Evolutionary conservation across 495 filamentous ascomycete species (phyloP).

Genomic region (Trichoderma asperelloides): DNA sequence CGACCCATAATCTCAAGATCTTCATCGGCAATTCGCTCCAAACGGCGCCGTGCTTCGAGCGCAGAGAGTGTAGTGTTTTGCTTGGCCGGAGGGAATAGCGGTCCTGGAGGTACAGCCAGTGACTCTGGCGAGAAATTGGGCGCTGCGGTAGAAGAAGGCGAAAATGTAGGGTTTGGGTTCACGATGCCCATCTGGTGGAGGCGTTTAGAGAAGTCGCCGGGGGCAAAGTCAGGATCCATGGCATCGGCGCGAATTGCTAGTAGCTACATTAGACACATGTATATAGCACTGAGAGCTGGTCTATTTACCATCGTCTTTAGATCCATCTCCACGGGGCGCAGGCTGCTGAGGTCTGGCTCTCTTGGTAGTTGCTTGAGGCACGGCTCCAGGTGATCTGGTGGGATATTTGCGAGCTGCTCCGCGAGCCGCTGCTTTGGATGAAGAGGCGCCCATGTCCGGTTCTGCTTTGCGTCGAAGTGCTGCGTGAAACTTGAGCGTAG

Average conservation of each 20-base stretch:
- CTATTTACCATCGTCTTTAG: slow-evolving; percentile 29
- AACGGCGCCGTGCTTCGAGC: slow-evolving; percentile 27
- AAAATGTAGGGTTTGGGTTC: slow-evolving; percentile 38
- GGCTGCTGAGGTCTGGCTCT: slow-evolving; percentile 4
- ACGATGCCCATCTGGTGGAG: slow-evolving; percentile 38
- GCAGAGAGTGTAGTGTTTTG: slow-evolving; percentile 33
- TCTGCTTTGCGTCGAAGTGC: not conserved
- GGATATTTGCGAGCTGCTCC: slow-evolving; percentile 10
- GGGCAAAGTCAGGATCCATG: slow-evolving; percentile 20
- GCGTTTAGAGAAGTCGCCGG: slow-evolving; percentile 29
- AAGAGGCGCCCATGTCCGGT: not conserved
- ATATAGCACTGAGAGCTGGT: not conserved
- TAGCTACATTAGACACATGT: not conserved
- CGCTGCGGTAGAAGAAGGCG: slow-evolving; percentile 34
- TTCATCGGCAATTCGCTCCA: slow-evolving; percentile 27
- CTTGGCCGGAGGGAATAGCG: slow-evolving; percentile 20
- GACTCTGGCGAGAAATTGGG: slow-evolving; percentile 13
- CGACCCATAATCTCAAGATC: slow-evolving; percentile 28
- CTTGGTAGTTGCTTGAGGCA: not conserved
- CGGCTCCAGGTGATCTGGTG: not conserved
- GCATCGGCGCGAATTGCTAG: slow-evolving; percentile 26
- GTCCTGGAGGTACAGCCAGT: slow-evolving; percentile 10
- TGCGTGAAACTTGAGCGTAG: not conserved
- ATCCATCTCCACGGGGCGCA: not conserved
- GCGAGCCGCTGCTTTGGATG: not conserved